Percentiles rank a stretch among this genome's conserved stretches.
Evolutionary conservation across 1,139 yeast genomes (phyloP).

Genomic region (Hemisphaericaspora xylofermentans): DNA sequence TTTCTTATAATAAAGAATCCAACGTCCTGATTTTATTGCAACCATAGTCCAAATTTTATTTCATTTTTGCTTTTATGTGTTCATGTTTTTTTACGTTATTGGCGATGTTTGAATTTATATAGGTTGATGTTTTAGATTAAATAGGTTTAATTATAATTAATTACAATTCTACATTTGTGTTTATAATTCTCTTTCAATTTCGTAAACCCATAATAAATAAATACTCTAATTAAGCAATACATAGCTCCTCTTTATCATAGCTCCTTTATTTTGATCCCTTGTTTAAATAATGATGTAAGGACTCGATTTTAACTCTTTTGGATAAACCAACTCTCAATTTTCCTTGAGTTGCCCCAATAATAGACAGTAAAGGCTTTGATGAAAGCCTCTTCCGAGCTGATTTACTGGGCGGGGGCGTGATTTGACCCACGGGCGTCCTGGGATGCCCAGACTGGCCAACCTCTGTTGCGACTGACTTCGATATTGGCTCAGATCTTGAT

Average conservation of each 20-base stretch:
- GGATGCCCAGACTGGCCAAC: neutral
- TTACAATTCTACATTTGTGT: neutral
- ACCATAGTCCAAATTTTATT: neutral
- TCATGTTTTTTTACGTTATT: neutral
- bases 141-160: neutral
- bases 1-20: slow-evolving; percentile 39
- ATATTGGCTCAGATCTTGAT: neutral
- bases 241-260: neutral
- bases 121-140: slow-evolving; percentile 8
- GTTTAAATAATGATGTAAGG: slow-evolving; percentile 28
- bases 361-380: slow-evolving; percentile 16
- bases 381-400: slow-evolving; percentile 8
- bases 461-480: neutral
- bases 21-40: slow-evolving; percentile 3
- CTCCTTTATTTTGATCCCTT: slow-evolving; percentile 3
- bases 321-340: slow-evolving; percentile 33
- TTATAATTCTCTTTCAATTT: neutral
- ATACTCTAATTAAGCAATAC: neutral
- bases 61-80: neutral
- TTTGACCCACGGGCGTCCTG: neutral
- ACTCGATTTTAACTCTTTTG: slow-evolving; percentile 27
- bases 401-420: neutral
- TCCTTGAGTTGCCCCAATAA: slow-evolving; percentile 12
- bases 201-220: neutral
- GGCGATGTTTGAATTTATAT: slow-evolving; percentile 37